A percentile compares a stretch with the other conserved stretches of the same genome.
Evolutionary conservation across 2,329 filamentous ascomycete species (phyloP).

Genomic region (Lasiodiplodia theobromae): DNA sequence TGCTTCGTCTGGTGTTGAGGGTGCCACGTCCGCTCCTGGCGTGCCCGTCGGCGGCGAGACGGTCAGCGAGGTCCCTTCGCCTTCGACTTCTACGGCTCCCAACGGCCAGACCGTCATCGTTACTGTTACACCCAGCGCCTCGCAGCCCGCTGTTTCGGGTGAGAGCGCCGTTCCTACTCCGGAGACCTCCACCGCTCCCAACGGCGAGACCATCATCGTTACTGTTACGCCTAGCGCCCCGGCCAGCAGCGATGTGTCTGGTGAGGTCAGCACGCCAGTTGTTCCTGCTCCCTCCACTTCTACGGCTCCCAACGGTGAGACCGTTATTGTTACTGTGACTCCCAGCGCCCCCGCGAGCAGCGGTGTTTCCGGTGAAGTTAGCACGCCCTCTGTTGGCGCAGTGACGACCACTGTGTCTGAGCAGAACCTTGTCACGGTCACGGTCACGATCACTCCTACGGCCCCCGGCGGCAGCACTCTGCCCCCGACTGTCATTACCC

Average conservation of each 20-base stretch:
- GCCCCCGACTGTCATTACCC: constrained; percentile 14
- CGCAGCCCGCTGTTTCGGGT: not conserved
- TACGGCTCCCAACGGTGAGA: constrained; percentile 9
- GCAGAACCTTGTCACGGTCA: constrained; percentile 17
- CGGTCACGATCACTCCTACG: constrained; percentile 12
- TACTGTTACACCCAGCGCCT: not conserved
- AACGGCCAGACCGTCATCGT: not conserved
- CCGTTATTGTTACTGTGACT: not conserved
- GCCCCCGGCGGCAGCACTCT: constrained; percentile 22
- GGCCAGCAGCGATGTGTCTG: not conserved
- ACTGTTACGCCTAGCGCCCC: not conserved
- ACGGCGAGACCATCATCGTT: constrained; percentile 10
- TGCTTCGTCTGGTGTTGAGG: constrained; percentile 20
- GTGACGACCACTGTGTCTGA: constrained; percentile 3
- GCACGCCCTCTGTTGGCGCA: constrained; percentile 7
- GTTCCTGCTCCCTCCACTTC: not conserved
- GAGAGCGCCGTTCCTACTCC: not conserved
- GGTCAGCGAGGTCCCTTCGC: not conserved
- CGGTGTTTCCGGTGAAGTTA: constrained; percentile 25
- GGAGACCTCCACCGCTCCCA: not conserved
- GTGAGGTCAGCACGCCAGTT: constrained; percentile 4
- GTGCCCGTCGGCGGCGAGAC: constrained; percentile 4
- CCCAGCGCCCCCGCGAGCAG: not conserved
- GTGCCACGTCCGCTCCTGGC: not conserved
- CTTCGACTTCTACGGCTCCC: constrained; percentile 4